Evolutionary conservation across 1,284 basidiomycete species (phyloP), one percentile per base, ranked within the genome.

Genomic region (Cryptococcus sp.): DNA sequence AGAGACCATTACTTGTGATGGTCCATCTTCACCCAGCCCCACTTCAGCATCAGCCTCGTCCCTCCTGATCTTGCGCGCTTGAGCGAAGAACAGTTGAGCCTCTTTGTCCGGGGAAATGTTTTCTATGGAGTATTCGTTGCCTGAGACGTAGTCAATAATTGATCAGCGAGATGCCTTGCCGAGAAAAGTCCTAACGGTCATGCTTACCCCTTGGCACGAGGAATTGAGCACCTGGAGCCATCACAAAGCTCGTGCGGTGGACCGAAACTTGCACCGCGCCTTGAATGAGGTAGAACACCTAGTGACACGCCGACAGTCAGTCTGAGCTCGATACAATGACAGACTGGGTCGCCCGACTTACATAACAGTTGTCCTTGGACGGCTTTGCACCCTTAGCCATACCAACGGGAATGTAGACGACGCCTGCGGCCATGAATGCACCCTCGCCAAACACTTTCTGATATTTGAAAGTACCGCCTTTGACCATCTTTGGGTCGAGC

Each of bases 361-460:
- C 95, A 77, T 96, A 99, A 55, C 89, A 90, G 69, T 99, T 99
- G 73, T 98, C 95, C 73, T 90, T 93, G 6, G 91, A 87, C 46
- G 85, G 84, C 77, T 98, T 99, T 53, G 84, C 86, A 1, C 91
- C 90, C 78, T 99, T 99, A 62, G 84, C 82, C 22, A 85, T 84
- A 1, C 85, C 82, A 0, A 88, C 85, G 4, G 91, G 91, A 42
- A 99, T 88, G 50, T 86, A 82, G 39, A 98, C 82, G 55, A 93
- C 85, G 0, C 96, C 96, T 17, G 91, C 88, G 0, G 94, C 94
- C 68, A 96, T 87, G 47, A 91, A 94, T 50, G 91, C 87, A 50
- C 86, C 88, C 64, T 97, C 93, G n/a, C 88, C 87, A 74, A 96
- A 96, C n/a, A 95, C 85, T 78, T 95, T 96, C 73, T 96, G 88